phyloP scores from a whole-genome alignment of 768 basidiomycete genomes.

The Imleria badia region DNA sequence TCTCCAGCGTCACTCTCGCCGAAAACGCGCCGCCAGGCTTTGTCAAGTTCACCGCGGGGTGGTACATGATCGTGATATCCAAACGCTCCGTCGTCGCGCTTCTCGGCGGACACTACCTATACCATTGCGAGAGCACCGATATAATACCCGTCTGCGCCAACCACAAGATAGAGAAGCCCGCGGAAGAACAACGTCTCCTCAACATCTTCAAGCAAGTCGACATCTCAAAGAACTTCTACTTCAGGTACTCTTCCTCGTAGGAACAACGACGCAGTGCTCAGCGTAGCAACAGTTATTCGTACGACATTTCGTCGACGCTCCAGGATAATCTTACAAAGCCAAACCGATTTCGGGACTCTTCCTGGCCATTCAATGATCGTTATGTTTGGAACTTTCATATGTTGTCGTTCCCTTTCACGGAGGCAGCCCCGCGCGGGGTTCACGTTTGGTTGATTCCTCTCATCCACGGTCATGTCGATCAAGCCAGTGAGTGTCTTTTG shows the following conservation, averaged over 20 bases:
- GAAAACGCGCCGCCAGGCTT: slow-evolving; percentile 54
- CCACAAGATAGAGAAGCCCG: slow-evolving; percentile 82
- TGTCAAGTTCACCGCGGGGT: slow-evolving; percentile 90
- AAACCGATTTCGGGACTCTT: slow-evolving; percentile 40
- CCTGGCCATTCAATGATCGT: slow-evolving; percentile 78
- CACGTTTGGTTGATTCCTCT: slow-evolving; percentile 88
- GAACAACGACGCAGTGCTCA: background rate
- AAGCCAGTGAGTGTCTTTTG: slow-evolving; percentile 76
- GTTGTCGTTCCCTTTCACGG: slow-evolving; percentile 65
- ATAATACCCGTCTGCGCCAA: slow-evolving; percentile 74
- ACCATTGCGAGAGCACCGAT: slow-evolving; percentile 92
- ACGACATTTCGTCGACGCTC: slow-evolving; percentile 94
- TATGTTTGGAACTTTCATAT: slow-evolving; percentile 97
- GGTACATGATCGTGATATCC: slow-evolving; percentile 91
- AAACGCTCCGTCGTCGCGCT: slow-evolving; percentile 92
- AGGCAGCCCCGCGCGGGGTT: slow-evolving; percentile 40
- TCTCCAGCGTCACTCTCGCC: no score
- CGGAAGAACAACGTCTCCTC: slow-evolving; percentile 87
- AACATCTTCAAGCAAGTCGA: slow-evolving; percentile 95
- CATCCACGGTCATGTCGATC: slow-evolving; percentile 95
- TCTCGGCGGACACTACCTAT: slow-evolving; percentile 93
- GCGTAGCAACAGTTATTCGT: slow-evolving; percentile 69
- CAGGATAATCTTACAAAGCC: slow-evolving; percentile 84
- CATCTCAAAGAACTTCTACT: slow-evolving; percentile 99
- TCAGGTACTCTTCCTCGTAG: slow-evolving; percentile 55